Base-by-base conservation (phyloP, 768 basidiomycete genomes). In the Mrakia gelida region DNA sequence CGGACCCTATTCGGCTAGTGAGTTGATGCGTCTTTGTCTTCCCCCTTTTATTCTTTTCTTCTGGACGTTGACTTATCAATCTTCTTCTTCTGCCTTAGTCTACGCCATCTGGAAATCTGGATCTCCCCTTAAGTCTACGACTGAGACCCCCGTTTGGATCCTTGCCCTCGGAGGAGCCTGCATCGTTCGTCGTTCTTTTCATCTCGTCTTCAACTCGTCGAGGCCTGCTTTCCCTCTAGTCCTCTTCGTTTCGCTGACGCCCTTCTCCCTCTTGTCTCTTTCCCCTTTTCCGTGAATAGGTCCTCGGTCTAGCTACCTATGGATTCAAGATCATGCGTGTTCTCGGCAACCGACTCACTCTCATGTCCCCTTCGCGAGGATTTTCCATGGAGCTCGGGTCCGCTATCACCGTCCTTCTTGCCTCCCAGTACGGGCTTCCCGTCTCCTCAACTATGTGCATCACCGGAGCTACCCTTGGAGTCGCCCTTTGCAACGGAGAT, bases 311-410 rank as follows among this genome's bases (percentile, higher is more conserved):
- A 3, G 82, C 80, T 0, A 84, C 84, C 3, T 83, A 83, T 76
- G 83, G 84, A 38, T 85, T 85, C 83, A 85, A 86, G 82, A 85
- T 86, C 80, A 85, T 85, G 84, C 62, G 70, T 67, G 83, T 84
- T 41, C 82, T 85, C 81, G 84, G 85, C 2, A 85, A 85, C n/a
- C n/a, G n/a, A n/a, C n/a, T n/a, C n/a, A n/a, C n/a, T n/a, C n/a
- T n/a, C n/a, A n/a, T n/a, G n/a, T 86, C 85, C 0, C 86, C 86
- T 2, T 85, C 84, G 3, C 84, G 86, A 65, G 86, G 86, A 8
- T 85, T 84, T 80, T 83, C 84, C 13, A 87, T 87, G 86, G 86
- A 86, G 79, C 81, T 87, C 76, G 86, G 85, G 21, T 84, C 85
- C 23, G 82, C 85, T 62, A 84, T 86, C 80, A 86, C 86, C 43